Conservation (phyloP, 2,329 filamentous ascomycete genomes). For the Trichophyton schoenleinii region DNA sequence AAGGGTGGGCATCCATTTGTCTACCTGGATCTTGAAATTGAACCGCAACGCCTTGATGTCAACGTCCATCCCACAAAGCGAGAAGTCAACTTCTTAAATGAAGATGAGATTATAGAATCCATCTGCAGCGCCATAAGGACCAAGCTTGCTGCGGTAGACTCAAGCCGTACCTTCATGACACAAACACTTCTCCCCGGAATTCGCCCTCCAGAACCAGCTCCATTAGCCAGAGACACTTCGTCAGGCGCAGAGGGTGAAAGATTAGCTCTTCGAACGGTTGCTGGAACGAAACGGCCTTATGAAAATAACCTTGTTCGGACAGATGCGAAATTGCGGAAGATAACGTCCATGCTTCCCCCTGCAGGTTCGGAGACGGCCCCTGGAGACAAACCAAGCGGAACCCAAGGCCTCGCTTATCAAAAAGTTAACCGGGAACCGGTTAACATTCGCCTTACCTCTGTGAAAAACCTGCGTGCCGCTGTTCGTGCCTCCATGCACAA, state of each 20-base stretch:
- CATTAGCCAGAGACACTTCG: conserved; percentile 10
- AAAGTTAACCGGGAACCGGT: conserved; percentile 55
- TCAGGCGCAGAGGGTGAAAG: conserved; percentile 16
- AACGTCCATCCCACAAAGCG: conserved; percentile 96
- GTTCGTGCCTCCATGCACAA: conserved; percentile 75
- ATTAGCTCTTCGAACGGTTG: conserved; percentile 26
- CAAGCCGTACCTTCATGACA: conserved; percentile 85
- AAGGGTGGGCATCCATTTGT: conserved; percentile 91
- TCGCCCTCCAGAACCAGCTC: conserved; percentile 23
- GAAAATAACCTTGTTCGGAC: conserved; percentile 86
- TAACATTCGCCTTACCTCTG: conserved; percentile 62
- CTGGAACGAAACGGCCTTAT: conserved; percentile 45
- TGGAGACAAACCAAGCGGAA: conserved; percentile 19
- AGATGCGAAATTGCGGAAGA: conserved; percentile 79
- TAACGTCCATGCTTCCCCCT: conserved; percentile 85
- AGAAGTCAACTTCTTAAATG: conserved; percentile 93
- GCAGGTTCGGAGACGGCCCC: conserved; percentile 16
- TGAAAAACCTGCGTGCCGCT: conserved; percentile 69
- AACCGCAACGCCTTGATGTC: conserved; percentile 84
- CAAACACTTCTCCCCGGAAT: conserved; percentile 72
- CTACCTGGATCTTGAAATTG: conserved; percentile 85
- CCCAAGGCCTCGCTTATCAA: conserved; percentile 57
- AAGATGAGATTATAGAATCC: conserved; percentile 84
- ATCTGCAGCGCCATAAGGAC: conserved; percentile 70
- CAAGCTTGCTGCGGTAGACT: conserved; percentile 75